Evolutionary conservation across 2,329 filamentous ascomycete genomes (phyloP).

Genomic region (Thielaviopsis euricoi): DNA sequence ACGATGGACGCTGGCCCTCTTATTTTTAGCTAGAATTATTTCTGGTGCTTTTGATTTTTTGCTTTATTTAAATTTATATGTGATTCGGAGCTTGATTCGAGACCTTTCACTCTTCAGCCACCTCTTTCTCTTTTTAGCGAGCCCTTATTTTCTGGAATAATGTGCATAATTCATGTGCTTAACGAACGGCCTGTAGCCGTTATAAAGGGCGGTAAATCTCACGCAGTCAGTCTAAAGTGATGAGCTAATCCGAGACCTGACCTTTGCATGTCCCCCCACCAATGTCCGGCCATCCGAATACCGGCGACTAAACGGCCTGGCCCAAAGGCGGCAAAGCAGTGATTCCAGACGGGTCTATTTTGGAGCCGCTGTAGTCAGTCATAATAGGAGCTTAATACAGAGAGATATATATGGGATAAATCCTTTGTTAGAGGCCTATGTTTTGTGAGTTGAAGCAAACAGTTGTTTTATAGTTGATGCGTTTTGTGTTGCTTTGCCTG

Average conservation of each 20-base stretch:
- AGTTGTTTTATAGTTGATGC: too few species aligned
- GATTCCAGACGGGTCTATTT: neutral
- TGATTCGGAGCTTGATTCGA: neutral
- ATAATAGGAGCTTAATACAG: too few species aligned
- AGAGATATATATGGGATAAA: neutral
- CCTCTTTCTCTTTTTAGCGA: too few species aligned
- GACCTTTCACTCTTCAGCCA: neutral
- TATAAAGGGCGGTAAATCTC: neutral
- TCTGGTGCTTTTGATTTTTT: neutral
- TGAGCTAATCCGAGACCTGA: neutral
- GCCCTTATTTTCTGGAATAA: neutral
- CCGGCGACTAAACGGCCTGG: neutral
- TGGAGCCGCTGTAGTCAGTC: neutral
- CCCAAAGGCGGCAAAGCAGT: neutral
- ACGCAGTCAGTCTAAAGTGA: neutral
- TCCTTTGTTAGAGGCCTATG: neutral
- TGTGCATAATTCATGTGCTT: too few species aligned
- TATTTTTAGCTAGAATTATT: neutral
- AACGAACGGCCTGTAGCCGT: too few species aligned
- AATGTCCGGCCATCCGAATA: neutral
- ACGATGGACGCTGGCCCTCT: neutral
- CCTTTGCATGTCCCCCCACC: neutral
- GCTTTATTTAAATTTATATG: neutral
- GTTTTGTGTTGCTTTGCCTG: neutral
- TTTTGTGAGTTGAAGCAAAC: neutral